Evolutionary conservation across 805 yeast genomes (phyloP), one percentile per base, ranked within the genome.

Genomic region (Wickerhamomyces subpelliculosus): DNA sequence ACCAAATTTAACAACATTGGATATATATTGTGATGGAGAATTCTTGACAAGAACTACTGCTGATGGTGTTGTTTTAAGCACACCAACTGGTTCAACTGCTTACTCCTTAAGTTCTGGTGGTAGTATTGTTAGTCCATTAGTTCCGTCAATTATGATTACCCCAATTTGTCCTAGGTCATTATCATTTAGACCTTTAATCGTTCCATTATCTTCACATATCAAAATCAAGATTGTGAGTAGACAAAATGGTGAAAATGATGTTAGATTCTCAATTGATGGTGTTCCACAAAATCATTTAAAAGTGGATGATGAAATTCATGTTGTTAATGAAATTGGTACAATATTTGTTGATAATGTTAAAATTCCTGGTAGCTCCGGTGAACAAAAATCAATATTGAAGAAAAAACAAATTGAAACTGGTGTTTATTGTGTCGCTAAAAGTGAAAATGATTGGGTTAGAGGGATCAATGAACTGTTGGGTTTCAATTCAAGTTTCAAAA

Each of bases 21-120:
- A 89, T 47, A 80, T 90, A n/a, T 78, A 70, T 46, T 81, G 89
- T 21, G 93, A 89, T 57, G 87, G 31, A 18, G 81, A 84, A 55
- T 83, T 80, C 52, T 64, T 90, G 38, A 90, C 97, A 8, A 75
- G 89, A 37, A 88, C 96, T 5, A 84, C 90, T 0, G 96, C 94
- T 1, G 97, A 90, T 60, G 97, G 97, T 27, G 72, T 89, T 8
- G 75, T 80, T 5, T 68, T 87, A 33, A 72, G 93, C 3, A 84
- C 97, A 0, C 97, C 97, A 14, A 89, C 97, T 0, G 97, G 97
- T 0, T 85, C 95, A 9, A 89, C 97, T 0, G 96, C 97, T 0
- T 89, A 89, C 54, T 84, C 95, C 1, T 64, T 89, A 37, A 75
- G 86, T 22, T 77, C 95, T 1, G 97, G 97, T 12, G 97, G 97